Percentiles rank a stretch among this genome's conserved stretches.
These are phyloP conservation scores for Eimeria maxima DNA, from an alignment of 169 alveolate species.

Conservation along the genomic window DNA sequence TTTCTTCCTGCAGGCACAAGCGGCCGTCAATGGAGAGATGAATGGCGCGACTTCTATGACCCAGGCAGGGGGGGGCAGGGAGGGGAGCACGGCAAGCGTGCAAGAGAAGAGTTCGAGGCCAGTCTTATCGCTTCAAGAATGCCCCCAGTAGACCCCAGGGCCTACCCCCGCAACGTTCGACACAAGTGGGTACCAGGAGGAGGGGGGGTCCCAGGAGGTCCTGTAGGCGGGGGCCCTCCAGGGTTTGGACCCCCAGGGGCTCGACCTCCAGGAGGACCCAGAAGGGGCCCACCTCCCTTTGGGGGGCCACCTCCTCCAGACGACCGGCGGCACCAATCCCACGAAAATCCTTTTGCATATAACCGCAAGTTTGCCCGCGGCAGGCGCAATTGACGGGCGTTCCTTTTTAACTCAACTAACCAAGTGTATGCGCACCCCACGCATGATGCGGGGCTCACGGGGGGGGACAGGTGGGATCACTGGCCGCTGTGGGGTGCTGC, in stretches of 20 bases:
- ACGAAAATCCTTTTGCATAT: slow-evolving; percentile 45
- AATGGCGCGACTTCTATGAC: slow-evolving; percentile 77
- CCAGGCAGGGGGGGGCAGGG: slow-evolving; percentile 81
- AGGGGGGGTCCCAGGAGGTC: background rate
- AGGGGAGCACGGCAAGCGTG: slow-evolving; percentile 48
- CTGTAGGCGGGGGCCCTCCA: background rate
- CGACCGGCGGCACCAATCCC: background rate
- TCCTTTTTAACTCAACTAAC: background rate
- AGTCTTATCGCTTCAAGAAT: background rate
- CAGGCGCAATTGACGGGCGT: background rate
- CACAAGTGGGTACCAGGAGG: slow-evolving; percentile 10
- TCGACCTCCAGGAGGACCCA: background rate
- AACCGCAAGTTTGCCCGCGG: slow-evolving; percentile 36
- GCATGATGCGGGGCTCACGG: background rate
- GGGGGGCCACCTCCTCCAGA: background rate
- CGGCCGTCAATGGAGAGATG: slow-evolving; percentile 82
- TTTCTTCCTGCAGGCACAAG: slow-evolving; percentile 53
- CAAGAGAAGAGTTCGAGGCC: slow-evolving; percentile 54
- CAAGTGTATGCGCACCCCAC: background rate
- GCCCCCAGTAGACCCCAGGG: slow-evolving; percentile 28
- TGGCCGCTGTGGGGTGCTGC: background rate
- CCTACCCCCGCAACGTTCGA: slow-evolving; percentile 11
- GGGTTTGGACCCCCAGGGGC: no score
- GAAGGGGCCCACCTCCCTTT: background rate
- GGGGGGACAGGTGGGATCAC: background rate